A percentile compares a stretch with the other conserved stretches of the same genome.
Conservation (phyloP, 106 monocot species). For the Acorus gramineus region DNA sequence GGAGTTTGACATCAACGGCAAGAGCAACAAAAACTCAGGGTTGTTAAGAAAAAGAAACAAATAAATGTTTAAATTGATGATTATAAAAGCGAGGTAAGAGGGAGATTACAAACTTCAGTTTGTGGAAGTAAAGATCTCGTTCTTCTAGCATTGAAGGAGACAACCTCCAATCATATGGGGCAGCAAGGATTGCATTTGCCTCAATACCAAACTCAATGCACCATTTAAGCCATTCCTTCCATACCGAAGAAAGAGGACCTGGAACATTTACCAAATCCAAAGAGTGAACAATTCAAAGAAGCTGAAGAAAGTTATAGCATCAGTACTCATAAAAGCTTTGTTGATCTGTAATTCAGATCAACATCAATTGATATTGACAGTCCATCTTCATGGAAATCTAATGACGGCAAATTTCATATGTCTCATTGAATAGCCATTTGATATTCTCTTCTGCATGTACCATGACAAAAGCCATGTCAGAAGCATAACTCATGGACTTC, state of each 20-base stretch:
- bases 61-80: neutral
- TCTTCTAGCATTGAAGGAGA: constrained; percentile 89
- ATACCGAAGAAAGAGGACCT: constrained; percentile 98
- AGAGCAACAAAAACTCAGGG: neutral
- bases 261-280: constrained; percentile 6
- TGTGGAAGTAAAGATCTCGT: constrained; percentile 96
- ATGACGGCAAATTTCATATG: too few relatives aligned
- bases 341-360: too few relatives aligned
- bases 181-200: constrained; percentile 93
- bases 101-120: constrained; percentile 62
- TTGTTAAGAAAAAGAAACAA: neutral
- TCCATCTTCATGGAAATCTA: too few relatives aligned
- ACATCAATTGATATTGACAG: too few relatives aligned
- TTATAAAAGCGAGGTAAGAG: neutral
- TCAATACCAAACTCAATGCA: constrained; percentile 99
- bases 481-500: too few relatives aligned
- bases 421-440: too few relatives aligned
- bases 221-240: constrained; percentile 99
- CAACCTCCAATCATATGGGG: constrained; percentile 93
- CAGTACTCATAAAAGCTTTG: too few relatives aligned
- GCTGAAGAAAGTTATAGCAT: too few relatives aligned
- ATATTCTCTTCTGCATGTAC: too few relatives aligned
- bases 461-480: too few relatives aligned
- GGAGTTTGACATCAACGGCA: neutral
- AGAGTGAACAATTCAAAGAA: neutral